Evolutionary conservation across 2,329 filamentous ascomycete species (phyloP).

Genomic region (Thelonectria blattea): DNA sequence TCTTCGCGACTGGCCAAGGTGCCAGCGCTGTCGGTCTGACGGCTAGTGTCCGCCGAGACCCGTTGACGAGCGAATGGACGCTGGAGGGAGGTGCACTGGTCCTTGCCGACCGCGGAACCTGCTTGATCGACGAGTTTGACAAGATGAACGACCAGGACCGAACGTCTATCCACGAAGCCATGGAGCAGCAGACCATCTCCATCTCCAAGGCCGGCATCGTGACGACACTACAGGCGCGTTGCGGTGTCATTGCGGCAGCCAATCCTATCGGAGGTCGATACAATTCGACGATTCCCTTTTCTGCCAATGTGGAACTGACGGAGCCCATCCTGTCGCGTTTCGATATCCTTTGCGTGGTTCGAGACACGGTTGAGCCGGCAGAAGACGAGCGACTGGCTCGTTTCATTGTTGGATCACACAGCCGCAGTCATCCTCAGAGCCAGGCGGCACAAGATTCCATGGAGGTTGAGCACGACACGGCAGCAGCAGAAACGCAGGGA

Average conservation of each 20-base stretch:
- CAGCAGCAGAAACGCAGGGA: conserved; percentile 46
- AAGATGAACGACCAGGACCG: conserved; percentile 99
- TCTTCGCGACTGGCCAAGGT: conserved; percentile 97
- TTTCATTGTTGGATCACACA: conserved; percentile 95
- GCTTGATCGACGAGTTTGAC: conserved; percentile 98
- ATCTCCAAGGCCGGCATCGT: conserved; percentile 99
- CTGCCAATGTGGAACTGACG: conserved; percentile 93
- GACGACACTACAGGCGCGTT: conserved; percentile 93
- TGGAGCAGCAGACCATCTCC: conserved; percentile 99
- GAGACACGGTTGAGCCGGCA: conserved; percentile 89
- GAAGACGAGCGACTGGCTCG: conserved; percentile 93
- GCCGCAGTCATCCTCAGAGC: conserved; percentile 78
- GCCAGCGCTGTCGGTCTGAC: conserved; percentile 97
- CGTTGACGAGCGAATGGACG: conserved; percentile 96
- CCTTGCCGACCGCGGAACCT: conserved; percentile 91
- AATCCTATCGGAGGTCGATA: conserved; percentile 97
- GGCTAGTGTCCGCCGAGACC: conserved; percentile 93
- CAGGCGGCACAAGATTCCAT: conserved; percentile 61
- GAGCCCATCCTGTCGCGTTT: conserved; percentile 98
- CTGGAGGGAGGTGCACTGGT: conserved; percentile 95
- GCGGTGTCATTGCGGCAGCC: conserved; percentile 93
- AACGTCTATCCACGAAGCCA: conserved; percentile 98
- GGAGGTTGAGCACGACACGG: conserved; percentile 66
- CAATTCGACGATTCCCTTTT: conserved; percentile 95
- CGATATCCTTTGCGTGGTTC: conserved; percentile 94